A percentile compares a stretch with the other conserved stretches of the same genome.
phyloP scores from a whole-genome alignment of 768 basidiomycete species.

The Kwoniella newhampshirensis region DNA sequence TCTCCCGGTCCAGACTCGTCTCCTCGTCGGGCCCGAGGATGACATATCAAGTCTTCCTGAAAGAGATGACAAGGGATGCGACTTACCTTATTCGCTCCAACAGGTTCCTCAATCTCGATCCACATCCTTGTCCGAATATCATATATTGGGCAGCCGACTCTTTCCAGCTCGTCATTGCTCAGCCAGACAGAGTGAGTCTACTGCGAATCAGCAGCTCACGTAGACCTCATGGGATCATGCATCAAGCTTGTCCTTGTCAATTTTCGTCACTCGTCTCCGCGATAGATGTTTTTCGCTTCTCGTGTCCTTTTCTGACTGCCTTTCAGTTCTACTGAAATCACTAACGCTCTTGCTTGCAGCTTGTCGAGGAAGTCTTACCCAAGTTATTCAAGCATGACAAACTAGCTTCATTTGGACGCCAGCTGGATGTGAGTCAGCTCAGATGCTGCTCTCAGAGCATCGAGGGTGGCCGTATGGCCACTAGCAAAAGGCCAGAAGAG shows the following conservation, averaged over 20 bases:
- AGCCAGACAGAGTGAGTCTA: constrained; percentile 43
- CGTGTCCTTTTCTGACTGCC: no score
- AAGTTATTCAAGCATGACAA: constrained; percentile 52
- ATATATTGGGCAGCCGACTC: constrained; percentile 52
- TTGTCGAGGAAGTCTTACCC: constrained; percentile 49
- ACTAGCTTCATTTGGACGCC: constrained; percentile 50
- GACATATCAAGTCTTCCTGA: no score
- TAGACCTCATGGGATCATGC: no score
- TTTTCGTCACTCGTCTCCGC: no score
- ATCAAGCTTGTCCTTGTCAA: no score
- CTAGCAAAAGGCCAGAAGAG: no score
- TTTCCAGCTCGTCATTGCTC: constrained; percentile 49
- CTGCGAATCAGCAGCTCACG: no score
- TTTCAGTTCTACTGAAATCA: neutral
- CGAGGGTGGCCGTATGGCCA: no score
- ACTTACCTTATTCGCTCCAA: neutral
- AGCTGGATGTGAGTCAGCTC: constrained; percentile 52
- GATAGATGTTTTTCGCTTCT: no score
- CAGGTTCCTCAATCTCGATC: constrained; percentile 47
- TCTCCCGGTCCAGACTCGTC: neutral
- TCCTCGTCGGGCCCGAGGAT: no score
- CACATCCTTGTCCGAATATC: constrained; percentile 45
- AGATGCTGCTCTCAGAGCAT: no score
- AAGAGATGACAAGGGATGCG: neutral
- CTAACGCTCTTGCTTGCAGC: constrained; percentile 9